These are phyloP conservation scores for Dictyostelium purpureum DNA, from an alignment of 78 protist genomes.

Conservation along the genomic window DNA sequence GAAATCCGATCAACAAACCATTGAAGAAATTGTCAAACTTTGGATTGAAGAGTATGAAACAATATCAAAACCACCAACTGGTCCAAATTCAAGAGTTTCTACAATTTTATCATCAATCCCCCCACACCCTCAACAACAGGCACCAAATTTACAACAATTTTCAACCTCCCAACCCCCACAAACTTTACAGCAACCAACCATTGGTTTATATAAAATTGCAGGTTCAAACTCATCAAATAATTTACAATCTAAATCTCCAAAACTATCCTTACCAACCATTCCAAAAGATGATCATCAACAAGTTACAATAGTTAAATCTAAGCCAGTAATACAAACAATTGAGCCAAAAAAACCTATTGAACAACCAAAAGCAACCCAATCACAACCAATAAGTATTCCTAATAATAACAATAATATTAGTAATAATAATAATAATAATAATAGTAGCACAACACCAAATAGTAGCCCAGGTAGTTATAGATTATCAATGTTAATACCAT, in stretches of 20 bases:
- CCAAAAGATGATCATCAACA: constrained; percentile 63
- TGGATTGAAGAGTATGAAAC: constrained; percentile 70
- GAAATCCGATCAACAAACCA: constrained; percentile 32
- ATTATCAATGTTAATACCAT: not conserved
- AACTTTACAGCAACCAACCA: constrained; percentile 19
- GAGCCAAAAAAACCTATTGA: not conserved
- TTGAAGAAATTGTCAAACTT: constrained; percentile 49
- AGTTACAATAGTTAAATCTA: constrained; percentile 22
- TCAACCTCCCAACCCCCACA: not conserved
- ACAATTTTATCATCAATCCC: not conserved
- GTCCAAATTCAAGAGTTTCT: constrained; percentile 1
- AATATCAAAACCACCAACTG: constrained; percentile 56
- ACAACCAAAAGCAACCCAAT: not conserved
- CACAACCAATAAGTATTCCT: not conserved
- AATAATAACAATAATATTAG: not conserved
- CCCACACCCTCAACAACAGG: not conserved
- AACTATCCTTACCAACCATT: constrained; percentile 62
- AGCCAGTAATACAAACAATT: not conserved
- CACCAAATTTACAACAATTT: not conserved
- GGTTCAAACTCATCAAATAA: not conserved
- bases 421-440: not conserved
- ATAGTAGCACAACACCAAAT: constrained; percentile 3
- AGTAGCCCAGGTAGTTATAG: not conserved
- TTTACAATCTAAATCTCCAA: constrained; percentile 26
- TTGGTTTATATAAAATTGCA: constrained; percentile 42